Evolutionary conservation across 345 rosid genomes (phyloP).

Genomic region (Eucalyptus fibrosa): DNA sequence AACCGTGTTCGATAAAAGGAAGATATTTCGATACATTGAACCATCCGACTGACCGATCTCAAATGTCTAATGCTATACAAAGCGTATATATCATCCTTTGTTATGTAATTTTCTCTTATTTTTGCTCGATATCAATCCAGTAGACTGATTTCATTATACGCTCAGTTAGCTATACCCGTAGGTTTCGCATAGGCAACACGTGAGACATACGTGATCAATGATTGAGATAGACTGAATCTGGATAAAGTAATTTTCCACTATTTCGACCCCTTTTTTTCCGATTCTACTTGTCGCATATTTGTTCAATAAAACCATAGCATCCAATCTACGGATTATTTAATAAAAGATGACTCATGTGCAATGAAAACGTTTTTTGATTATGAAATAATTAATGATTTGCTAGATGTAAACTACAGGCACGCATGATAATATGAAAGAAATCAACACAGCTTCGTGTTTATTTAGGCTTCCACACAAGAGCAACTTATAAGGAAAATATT

Average conservation of each 20-base stretch:
- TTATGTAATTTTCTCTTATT: background rate
- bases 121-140: background rate
- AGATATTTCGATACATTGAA: background rate
- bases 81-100: background rate
- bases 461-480: background rate
- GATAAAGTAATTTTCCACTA: too few relatives aligned
- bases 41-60: rapidly evolving
- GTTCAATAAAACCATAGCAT: background rate
- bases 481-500: background rate
- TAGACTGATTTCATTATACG: rapidly evolving
- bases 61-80: background rate
- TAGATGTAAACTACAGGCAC: background rate
- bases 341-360: background rate
- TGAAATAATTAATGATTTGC: background rate
- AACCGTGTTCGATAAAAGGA: background rate
- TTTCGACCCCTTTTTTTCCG: background rate
- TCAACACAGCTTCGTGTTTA: background rate
- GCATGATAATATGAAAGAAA: background rate
- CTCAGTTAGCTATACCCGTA: background rate
- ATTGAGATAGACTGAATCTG: background rate
- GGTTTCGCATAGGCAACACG: background rate
- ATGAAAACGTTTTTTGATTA: background rate
- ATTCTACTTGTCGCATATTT: background rate
- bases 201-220: background rate
- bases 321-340: background rate